phyloP scores from a whole-genome alignment of 768 basidiomycete genomes.

The Kwoniella dendrophila region DNA sequence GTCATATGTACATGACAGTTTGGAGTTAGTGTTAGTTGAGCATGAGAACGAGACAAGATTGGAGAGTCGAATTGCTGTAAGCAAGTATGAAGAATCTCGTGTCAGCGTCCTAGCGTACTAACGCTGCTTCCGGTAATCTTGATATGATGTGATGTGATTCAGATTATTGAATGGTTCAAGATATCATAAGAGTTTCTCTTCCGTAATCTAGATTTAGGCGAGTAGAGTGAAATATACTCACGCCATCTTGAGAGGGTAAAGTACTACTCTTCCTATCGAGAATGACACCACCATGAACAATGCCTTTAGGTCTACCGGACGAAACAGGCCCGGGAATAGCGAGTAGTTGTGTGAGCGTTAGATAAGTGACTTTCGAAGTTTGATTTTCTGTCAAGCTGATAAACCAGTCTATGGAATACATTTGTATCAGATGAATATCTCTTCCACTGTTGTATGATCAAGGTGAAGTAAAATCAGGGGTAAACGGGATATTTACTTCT shows the following conservation, averaged over 20 bases:
- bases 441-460: too few species aligned
- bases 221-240: not conserved
- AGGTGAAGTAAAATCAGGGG: too few species aligned
- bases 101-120: not conserved
- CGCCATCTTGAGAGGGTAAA: not conserved
- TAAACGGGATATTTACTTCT: too few species aligned
- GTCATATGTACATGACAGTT: conserved; percentile 33
- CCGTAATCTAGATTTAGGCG: not conserved
- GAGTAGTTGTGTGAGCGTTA: conserved; percentile 1
- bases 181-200: not conserved
- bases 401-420: too few species aligned
- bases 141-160: not conserved
- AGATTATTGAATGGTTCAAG: not conserved
- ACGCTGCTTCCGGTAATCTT: not conserved
- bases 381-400: too few species aligned
- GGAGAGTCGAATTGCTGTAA: conserved; percentile 21
- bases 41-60: conserved; percentile 33
- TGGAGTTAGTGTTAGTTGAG: conserved; percentile 21
- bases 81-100: too few species aligned
- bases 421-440: too few species aligned
- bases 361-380: not conserved
- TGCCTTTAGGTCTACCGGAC: not conserved
- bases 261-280: conserved; percentile 21
- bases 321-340: not conserved
- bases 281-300: conserved; percentile 9